Conservation (phyloP, 768 basidiomycete species). For the Paxillus involutus region DNA sequence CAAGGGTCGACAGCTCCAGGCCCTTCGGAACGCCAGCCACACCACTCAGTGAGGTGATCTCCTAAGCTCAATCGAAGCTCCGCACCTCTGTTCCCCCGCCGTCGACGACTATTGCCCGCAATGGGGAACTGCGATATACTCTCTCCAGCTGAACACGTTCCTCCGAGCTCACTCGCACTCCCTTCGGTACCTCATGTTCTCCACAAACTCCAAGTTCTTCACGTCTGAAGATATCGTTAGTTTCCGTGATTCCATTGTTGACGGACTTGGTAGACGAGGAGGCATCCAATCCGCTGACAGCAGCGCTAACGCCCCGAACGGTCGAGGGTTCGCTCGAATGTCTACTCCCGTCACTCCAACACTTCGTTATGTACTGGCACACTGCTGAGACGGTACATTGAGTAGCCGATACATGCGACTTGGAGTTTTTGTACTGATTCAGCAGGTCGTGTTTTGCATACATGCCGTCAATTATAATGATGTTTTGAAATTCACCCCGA, state of each 20-base stretch:
- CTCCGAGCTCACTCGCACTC: slow-evolving; percentile 9
- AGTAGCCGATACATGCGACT: no score
- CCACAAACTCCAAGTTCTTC: slow-evolving; percentile 18
- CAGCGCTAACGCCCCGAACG: slow-evolving; percentile 23
- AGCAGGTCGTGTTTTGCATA: no score
- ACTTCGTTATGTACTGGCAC: slow-evolving; percentile 24
- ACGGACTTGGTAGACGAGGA: no score
- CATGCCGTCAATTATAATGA: no score
- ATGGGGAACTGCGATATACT: no score
- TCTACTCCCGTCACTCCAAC: no score
- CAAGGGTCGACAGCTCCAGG: slow-evolving; percentile 14
- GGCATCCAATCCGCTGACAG: slow-evolving; percentile 13
- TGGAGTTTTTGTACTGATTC: no score
- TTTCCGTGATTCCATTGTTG: no score
- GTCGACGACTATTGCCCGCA: slow-evolving; percentile 20
- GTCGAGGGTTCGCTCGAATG: no score
- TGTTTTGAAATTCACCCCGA: no score
- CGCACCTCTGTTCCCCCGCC: slow-evolving; percentile 19
- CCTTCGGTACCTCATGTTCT: slow-evolving; percentile 14
- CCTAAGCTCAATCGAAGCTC: slow-evolving; percentile 13
- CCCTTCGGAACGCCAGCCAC: slow-evolving; percentile 14
- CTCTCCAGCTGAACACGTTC: slow-evolving; percentile 16
- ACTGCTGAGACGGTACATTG: slow-evolving; percentile 27
- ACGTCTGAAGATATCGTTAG: slow-evolving; percentile 15
- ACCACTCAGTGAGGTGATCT: slow-evolving; percentile 21